Evolutionary conservation across 2,329 filamentous ascomycete species (phyloP), one percentile per base, ranked within the genome.

Genomic region (Diplodia sapinea): DNA sequence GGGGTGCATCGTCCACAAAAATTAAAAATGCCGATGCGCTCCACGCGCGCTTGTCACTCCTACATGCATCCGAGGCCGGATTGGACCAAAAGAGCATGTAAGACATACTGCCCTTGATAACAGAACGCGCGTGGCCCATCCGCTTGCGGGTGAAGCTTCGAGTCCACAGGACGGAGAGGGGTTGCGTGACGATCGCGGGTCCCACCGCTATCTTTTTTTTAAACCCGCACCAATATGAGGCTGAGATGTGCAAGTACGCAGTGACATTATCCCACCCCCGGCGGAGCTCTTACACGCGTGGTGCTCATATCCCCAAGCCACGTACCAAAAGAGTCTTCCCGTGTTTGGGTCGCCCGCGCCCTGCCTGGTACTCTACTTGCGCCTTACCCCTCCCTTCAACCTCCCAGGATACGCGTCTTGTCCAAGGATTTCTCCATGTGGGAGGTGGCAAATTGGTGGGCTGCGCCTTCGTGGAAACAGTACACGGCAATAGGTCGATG

Each of bases 271-370:
- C 7, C 12, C 31, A 38, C 33, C 15, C 36, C 31, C 33, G 54
- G 54, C 54, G 54, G 54, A 11, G 17, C n/a, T 56, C 31, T 20
- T 56, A 29, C 54, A 56, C 23, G 54, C 54, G 54, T 7, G 26
- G 20, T 20, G 29, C 29, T 8, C 31, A 17, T 31, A n/a, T 36
- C 17, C 31, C 12, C 31, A n/a, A 56, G 54, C 54, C 54, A 56
- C 54, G 54, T 56, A 56, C 54, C 54, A 20, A 36, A 23, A n/a
- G n/a, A 8, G 36, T 29, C 31, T 36, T 38, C 26, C 54, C 8
- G 36, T 36, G 17, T 36, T 56, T 38, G 13, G 31, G 54, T 29
- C 8, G 31, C 31, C 33, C 26, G 54, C 54, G 31, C 15, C 52
- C 17, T 26, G n/a, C 17, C 33, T 9, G 43, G 43, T 47, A 20